These are phyloP conservation scores for Capsicum baccatum DNA, from an alignment of 257 asterid species.

Conservation along the genomic window DNA sequence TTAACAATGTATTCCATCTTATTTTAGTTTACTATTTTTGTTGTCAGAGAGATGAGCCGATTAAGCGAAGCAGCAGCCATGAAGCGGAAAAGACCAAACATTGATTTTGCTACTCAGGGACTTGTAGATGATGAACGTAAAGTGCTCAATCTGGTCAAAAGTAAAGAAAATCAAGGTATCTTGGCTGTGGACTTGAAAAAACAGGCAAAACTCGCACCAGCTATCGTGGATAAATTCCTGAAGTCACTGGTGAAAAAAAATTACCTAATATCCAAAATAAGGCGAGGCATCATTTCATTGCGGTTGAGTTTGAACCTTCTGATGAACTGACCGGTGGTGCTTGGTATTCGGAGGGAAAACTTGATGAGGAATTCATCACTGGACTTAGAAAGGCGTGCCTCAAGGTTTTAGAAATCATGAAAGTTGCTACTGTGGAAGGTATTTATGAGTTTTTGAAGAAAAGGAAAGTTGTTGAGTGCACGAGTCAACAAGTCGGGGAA, in stretches of 20 bases:
- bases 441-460: constrained; percentile 42
- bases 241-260: constrained; percentile 40
- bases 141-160: constrained; percentile 53
- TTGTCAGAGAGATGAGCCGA: constrained; percentile 40
- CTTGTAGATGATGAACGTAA: constrained; percentile 47
- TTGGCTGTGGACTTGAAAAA: constrained; percentile 49
- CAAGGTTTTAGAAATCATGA: constrained; percentile 30
- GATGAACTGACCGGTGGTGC: constrained; percentile 70
- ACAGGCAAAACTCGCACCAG: constrained; percentile 41
- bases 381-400: constrained; percentile 41
- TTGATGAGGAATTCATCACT: constrained; percentile 48
- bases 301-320: constrained; percentile 63
- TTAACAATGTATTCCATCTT: not conserved
- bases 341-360: constrained; percentile 60
- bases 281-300: constrained; percentile 59
- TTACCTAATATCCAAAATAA: constrained; percentile 53
- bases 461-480: constrained; percentile 30
- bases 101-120: constrained; percentile 34
- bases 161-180: constrained; percentile 49
- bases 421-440: constrained; percentile 55
- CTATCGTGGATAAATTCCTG: constrained; percentile 44
- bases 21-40: not conserved
- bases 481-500: constrained; percentile 49
- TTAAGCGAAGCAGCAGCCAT: constrained; percentile 19
- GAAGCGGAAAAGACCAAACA: constrained; percentile 62